Conservation (phyloP, 2,329 filamentous ascomycete species). For the Penicillium brevicompactum region DNA sequence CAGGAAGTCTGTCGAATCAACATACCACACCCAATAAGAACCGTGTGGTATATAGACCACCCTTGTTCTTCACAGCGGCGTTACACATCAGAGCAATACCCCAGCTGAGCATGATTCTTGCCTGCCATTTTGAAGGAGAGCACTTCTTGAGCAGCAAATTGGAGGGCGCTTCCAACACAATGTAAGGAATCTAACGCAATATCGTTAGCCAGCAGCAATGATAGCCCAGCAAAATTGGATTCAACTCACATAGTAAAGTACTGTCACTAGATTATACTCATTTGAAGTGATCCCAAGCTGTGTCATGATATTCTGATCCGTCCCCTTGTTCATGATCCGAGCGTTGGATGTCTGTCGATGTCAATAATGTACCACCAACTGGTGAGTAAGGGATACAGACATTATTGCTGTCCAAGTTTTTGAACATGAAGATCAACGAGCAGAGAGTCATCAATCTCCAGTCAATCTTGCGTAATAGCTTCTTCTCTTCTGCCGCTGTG, state of each 20-base stretch:
- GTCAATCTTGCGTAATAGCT: constrained; percentile 47
- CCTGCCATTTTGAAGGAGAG: constrained; percentile 32
- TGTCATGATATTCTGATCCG: constrained; percentile 28
- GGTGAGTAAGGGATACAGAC: constrained; percentile 12
- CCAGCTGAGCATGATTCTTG: constrained; percentile 33
- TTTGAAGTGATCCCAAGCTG: constrained; percentile 33
- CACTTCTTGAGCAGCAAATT: constrained; percentile 36
- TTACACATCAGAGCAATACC: constrained; percentile 38
- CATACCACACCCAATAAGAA: constrained; percentile 46
- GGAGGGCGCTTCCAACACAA: constrained; percentile 27
- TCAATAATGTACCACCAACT: constrained; percentile 3
- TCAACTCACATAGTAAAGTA: constrained; percentile 37
- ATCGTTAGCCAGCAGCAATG: background rate
- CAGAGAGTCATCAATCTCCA: constrained; percentile 48
- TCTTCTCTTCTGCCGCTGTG: constrained; percentile 49
- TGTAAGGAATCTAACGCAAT: constrained; percentile 23
- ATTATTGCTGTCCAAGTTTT: constrained; percentile 36
- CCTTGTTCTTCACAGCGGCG: constrained; percentile 42
- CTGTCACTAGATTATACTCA: constrained; percentile 37
- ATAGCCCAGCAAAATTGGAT: background rate
- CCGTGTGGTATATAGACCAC: constrained; percentile 41
- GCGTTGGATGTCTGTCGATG: constrained; percentile 34
- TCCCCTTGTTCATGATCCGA: constrained; percentile 40
- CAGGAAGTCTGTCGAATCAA: background rate
- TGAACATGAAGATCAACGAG: constrained; percentile 33